phyloP scores from a whole-genome alignment of 371 early-diverging fungal genomes.

The Ordospora colligata region DNA sequence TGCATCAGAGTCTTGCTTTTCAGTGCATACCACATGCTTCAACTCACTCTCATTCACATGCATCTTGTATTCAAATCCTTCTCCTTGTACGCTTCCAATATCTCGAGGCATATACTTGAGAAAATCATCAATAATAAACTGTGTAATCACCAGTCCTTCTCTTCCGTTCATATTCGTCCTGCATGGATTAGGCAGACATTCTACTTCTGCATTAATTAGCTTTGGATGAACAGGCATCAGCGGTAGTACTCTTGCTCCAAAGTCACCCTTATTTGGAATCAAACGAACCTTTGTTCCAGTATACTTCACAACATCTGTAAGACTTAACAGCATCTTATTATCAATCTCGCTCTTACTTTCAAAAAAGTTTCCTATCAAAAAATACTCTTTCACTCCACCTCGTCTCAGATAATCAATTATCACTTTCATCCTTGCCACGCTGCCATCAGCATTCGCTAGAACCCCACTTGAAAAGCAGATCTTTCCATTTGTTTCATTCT shows the following conservation, averaged over 20 bases:
- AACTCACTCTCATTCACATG: background rate
- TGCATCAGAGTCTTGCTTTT: background rate
- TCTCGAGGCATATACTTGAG: slow-evolving; percentile 31
- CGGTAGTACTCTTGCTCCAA: slow-evolving; percentile 21
- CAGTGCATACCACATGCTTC: background rate
- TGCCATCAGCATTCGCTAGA: background rate
- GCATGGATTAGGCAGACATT: slow-evolving; percentile 16
- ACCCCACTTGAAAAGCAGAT: slow-evolving; percentile 18
- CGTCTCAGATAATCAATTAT: background rate
- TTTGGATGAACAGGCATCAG: slow-evolving; percentile 31
- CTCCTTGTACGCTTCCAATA: background rate
- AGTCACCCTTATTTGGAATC: slow-evolving; percentile 36
- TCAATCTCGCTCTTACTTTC: background rate
- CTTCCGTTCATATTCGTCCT: background rate
- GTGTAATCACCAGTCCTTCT: background rate
- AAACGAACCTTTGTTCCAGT: background rate
- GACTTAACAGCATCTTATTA: background rate
- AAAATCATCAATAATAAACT: slow-evolving; percentile 34
- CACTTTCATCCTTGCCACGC: background rate
- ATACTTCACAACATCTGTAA: background rate
- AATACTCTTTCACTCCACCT: background rate
- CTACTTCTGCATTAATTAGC: slow-evolving; percentile 13
- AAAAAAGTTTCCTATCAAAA: slow-evolving; percentile 29
- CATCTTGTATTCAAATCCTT: slow-evolving; percentile 16
- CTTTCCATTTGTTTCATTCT: background rate